Evolutionary conservation across 2,329 filamentous ascomycete genomes (phyloP).

Genomic region (Diaporthe sp.): DNA sequence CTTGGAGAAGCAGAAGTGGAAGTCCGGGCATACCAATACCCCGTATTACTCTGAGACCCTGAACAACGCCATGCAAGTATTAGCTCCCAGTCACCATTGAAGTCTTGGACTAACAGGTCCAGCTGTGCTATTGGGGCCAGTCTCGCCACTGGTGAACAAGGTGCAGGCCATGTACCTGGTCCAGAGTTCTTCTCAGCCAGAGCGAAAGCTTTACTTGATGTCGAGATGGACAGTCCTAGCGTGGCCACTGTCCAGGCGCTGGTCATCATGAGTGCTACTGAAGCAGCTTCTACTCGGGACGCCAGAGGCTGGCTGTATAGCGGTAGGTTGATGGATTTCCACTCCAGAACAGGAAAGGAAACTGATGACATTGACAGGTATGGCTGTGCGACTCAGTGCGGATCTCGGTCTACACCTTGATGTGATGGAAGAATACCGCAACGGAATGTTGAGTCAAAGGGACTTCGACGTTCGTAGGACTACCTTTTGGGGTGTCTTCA

Average conservation of each 20-base stretch:
- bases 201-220: slow-evolving; percentile 59
- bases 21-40: slow-evolving; percentile 33
- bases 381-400: slow-evolving; percentile 9
- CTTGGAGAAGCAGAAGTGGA: slow-evolving; percentile 44
- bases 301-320: slow-evolving; percentile 54
- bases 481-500: slow-evolving; percentile 6
- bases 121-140: slow-evolving; percentile 34
- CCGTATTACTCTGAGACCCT: slow-evolving; percentile 49
- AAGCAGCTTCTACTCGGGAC: slow-evolving; percentile 59
- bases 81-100: accelerated
- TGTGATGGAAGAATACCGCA: slow-evolving; percentile 16
- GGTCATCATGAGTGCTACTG: slow-evolving; percentile 59
- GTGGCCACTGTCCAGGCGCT: slow-evolving; percentile 62
- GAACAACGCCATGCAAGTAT: slow-evolving; percentile 48
- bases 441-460: slow-evolving; percentile 10
- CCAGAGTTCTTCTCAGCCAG: slow-evolving; percentile 57
- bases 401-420: slow-evolving; percentile 5
- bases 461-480: slow-evolving; percentile 15
- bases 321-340: neutral
- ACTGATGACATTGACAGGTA: neutral
- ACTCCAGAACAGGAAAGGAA: accelerated
- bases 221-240: slow-evolving; percentile 61
- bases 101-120: neutral
- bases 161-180: neutral
- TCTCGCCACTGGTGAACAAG: neutral